phyloP scores from a whole-genome alignment of 495 filamentous ascomycete species.

The Neurospora africana region DNA sequence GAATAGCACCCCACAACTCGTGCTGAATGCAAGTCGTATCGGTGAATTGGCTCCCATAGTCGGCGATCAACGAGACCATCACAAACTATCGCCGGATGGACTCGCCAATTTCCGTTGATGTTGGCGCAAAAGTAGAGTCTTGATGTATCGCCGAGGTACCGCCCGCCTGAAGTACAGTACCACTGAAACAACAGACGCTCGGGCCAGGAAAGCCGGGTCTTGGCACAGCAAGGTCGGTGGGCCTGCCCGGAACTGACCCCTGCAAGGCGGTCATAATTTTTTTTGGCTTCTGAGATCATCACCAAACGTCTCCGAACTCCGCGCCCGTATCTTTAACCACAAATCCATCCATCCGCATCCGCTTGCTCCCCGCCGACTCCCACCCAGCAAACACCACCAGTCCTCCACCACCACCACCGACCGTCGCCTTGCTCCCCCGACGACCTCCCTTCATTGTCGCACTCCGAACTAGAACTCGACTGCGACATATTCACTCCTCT shows the following conservation, averaged over 20 bases:
- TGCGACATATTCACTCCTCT: background rate
- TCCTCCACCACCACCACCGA: constrained; percentile 1
- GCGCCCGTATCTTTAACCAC: background rate
- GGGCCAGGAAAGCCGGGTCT: background rate
- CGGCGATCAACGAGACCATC: background rate
- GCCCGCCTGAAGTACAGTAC: background rate
- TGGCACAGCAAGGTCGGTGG: background rate
- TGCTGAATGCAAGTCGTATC: background rate
- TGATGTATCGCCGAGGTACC: background rate
- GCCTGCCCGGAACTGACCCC: constrained; percentile 3
- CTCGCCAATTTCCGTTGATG: background rate
- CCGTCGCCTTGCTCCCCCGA: background rate
- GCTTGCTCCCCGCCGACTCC: background rate
- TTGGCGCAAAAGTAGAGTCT: background rate
- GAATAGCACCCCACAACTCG: background rate
- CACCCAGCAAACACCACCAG: background rate
- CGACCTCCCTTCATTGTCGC: background rate
- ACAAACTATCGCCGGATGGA: background rate
- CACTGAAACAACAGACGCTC: background rate
- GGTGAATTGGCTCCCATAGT: background rate
- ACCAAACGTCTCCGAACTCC: constrained; percentile 3
- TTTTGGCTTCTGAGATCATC: constrained; percentile 14
- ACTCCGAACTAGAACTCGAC: background rate
- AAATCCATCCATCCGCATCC: background rate
- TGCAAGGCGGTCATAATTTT: constrained; percentile 10